A percentile compares a stretch with the other conserved stretches of the same genome.
Evolutionary conservation across 2,329 filamentous ascomycete species (phyloP).

Genomic region (Phialophora macrospora): DNA sequence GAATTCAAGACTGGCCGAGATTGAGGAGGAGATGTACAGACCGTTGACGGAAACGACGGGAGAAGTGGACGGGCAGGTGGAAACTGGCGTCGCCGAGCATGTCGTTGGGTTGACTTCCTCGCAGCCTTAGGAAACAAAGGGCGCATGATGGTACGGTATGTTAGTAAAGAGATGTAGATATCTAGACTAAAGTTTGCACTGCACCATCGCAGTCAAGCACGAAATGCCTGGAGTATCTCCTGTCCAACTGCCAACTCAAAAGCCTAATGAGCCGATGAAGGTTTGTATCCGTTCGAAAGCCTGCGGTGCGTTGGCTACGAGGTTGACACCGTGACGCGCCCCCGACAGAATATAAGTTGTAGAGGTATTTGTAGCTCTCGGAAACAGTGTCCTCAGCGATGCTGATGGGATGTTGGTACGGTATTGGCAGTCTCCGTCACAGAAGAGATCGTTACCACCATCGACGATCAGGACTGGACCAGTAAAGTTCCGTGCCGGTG

Average conservation of each 20-base stretch:
- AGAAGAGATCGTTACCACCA: background rate
- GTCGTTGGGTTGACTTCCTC: constrained; percentile 19
- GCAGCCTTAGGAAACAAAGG: constrained; percentile 3
- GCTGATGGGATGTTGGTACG: background rate
- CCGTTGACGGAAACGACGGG: constrained; percentile 13
- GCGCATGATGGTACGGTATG: background rate
- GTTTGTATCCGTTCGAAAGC: background rate
- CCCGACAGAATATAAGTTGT: background rate
- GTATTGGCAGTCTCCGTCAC: background rate
- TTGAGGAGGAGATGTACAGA: constrained; percentile 32
- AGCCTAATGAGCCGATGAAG: background rate
- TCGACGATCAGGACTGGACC: background rate
- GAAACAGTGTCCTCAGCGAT: background rate
- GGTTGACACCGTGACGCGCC: background rate
- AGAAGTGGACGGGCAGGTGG: constrained; percentile 13
- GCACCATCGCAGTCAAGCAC: background rate
- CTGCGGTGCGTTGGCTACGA: background rate
- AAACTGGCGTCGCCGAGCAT: constrained; percentile 13
- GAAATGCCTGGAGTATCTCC: background rate
- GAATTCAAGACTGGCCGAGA: constrained; percentile 28
- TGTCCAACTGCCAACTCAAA: background rate
- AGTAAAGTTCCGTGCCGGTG: background rate
- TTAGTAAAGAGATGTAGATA: background rate
- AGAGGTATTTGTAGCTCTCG: background rate
- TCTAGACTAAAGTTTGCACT: background rate